Conservation (phyloP, 1,284 basidiomycete genomes). For the Phellinidium pouzarii region DNA sequence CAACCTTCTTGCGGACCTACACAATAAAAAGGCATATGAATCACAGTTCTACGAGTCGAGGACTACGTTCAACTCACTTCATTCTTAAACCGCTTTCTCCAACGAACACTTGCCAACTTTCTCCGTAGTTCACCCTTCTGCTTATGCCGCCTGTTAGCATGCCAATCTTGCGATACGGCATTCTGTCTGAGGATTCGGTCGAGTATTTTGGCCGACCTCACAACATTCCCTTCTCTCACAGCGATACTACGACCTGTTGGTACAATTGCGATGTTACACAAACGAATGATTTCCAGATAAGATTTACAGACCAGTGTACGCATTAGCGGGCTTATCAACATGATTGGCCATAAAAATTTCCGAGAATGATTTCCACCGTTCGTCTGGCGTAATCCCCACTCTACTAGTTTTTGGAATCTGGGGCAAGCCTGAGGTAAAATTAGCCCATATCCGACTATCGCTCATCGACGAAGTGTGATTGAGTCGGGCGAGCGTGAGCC, state of each 20-base stretch:
- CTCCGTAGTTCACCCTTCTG: slow-evolving; percentile 64
- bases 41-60: too few species aligned
- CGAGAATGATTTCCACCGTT: too few species aligned
- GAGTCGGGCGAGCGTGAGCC: background rate
- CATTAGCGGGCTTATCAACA: too few species aligned
- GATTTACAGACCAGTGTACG: slow-evolving; percentile 30
- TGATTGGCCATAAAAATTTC: slow-evolving; percentile 41
- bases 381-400: too few species aligned
- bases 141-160: slow-evolving; percentile 55
- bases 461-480: background rate
- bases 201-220: slow-evolving; percentile 41
- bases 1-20: slow-evolving; percentile 59
- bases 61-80: slow-evolving; percentile 43
- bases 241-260: slow-evolving; percentile 43
- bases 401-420: too few species aligned
- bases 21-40: slow-evolving; percentile 21
- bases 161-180: slow-evolving; percentile 45
- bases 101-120: slow-evolving; percentile 55
- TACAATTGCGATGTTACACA: background rate
- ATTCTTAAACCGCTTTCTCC: slow-evolving; percentile 62
- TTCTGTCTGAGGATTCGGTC: slow-evolving; percentile 50
- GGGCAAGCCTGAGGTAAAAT: too few species aligned
- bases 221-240: slow-evolving; percentile 35
- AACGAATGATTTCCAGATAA: background rate
- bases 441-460: too few species aligned